These are phyloP conservation scores for Fraxinus velutina DNA, from an alignment of 305 asterid species.

Conservation along the genomic window DNA sequence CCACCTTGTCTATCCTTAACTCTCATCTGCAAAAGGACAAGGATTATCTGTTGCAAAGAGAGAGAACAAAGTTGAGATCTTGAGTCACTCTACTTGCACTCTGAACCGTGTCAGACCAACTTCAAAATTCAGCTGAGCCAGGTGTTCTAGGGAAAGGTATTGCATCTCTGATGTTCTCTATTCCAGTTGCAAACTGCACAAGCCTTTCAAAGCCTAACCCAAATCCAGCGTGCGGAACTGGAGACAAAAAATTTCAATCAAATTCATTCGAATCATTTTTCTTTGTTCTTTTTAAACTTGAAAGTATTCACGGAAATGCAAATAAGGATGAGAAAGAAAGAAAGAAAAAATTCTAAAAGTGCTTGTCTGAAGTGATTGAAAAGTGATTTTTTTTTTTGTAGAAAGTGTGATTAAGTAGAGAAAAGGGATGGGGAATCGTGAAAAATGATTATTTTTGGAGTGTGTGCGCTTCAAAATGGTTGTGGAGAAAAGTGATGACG, in stretches of 20 bases:
- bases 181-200: slow-evolving; percentile 90
- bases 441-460: not conserved
- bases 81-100: not conserved
- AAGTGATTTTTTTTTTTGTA: too few relatives aligned
- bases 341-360: not conserved
- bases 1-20: not conserved
- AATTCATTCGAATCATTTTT: not conserved
- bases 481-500: not conserved
- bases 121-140: slow-evolving; percentile 90
- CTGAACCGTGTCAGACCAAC: not conserved
- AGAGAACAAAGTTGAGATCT: not conserved
- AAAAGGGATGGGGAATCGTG: not conserved
- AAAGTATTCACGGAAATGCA: not conserved
- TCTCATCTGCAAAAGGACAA: not conserved
- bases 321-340: not conserved
- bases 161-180: slow-evolving; percentile 86
- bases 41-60: not conserved
- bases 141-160: slow-evolving; percentile 95
- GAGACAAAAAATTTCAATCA: not conserved
- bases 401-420: not conserved
- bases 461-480: not conserved
- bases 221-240: slow-evolving; percentile 98
- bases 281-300: not conserved
- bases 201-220: slow-evolving; percentile 98
- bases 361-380: not conserved